Evolutionary conservation across 2,329 filamentous ascomycete genomes (phyloP).

Genomic region (Chaetothyriales sp.): DNA sequence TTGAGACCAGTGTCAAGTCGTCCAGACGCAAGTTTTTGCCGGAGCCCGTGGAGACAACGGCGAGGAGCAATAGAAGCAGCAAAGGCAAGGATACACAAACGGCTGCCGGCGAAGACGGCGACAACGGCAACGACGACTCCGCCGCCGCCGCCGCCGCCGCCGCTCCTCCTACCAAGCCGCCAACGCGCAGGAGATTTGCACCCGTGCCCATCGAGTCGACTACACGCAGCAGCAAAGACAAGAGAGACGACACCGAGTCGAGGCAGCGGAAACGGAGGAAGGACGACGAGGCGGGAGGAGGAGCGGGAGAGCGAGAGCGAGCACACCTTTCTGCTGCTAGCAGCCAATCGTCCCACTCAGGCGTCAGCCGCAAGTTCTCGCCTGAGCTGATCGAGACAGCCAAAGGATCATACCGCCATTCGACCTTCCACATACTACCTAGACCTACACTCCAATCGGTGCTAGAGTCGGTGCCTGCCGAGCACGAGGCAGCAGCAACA

Average conservation of each 20-base stretch:
- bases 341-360: slow-evolving; percentile 4
- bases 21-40: slow-evolving; percentile 25
- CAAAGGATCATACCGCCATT: slow-evolving; percentile 51
- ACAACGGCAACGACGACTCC: neutral
- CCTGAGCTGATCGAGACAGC: slow-evolving; percentile 74
- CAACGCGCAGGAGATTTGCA: slow-evolving; percentile 23
- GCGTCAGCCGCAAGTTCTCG: slow-evolving; percentile 43
- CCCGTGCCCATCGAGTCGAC: slow-evolving; percentile 34
- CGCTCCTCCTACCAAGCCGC: slow-evolving; percentile 6
- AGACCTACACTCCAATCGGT: neutral
- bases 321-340: slow-evolving; percentile 7
- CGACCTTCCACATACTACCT: slow-evolving; percentile 2
- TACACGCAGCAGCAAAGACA: slow-evolving; percentile 23
- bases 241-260: slow-evolving; percentile 16
- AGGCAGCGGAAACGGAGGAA: slow-evolving; percentile 9
- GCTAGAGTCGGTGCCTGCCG: slow-evolving; percentile 1
- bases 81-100: slow-evolving; percentile 11
- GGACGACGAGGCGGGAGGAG: slow-evolving; percentile 9
- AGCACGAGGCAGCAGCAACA: neutral
- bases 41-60: slow-evolving; percentile 53
- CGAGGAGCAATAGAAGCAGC: slow-evolving; percentile 3
- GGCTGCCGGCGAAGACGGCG: slow-evolving; percentile 4
- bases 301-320: neutral
- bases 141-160: too few species aligned
- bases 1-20: slow-evolving; percentile 16